Evolutionary conservation across 192 early-diverging fungal species (phyloP).

Genomic region (Coemansia sp.): DNA sequence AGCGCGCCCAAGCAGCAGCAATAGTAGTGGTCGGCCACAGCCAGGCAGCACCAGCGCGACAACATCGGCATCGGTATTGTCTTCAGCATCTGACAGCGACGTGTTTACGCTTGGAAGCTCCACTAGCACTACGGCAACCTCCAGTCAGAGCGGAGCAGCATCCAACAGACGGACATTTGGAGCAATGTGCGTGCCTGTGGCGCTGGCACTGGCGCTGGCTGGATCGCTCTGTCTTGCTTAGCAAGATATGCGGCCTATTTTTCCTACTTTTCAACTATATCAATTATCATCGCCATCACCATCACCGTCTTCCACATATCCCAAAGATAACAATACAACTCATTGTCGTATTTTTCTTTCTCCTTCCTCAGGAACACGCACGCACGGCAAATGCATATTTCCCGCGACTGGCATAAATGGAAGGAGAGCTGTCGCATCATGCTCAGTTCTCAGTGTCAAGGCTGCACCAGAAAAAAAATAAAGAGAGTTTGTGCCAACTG

Average conservation of each 20-base stretch:
- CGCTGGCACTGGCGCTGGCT: background rate
- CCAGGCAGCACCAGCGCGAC: background rate
- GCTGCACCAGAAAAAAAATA: background rate
- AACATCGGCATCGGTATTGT: background rate
- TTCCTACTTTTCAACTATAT: background rate
- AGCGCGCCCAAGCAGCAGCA: background rate
- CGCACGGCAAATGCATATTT: background rate
- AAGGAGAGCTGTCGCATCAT: background rate
- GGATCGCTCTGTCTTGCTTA: background rate
- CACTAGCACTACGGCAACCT: background rate
- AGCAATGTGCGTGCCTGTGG: background rate
- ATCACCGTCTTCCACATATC: too few relatives aligned
- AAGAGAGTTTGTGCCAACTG: background rate
- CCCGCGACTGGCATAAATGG: constrained; percentile 3
- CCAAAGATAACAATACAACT: background rate
- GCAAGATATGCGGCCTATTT: too few relatives aligned
- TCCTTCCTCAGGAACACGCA: background rate
- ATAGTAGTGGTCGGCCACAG: background rate
- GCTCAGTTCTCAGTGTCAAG: constrained; percentile 2
- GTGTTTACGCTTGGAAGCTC: background rate
- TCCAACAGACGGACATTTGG: background rate
- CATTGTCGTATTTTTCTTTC: too few relatives aligned
- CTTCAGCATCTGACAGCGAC: background rate
- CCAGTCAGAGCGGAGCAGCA: background rate
- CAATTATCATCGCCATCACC: too few relatives aligned